Conservation (phyloP, 2,329 filamentous ascomycete species). For the Fusarium succisae region DNA sequence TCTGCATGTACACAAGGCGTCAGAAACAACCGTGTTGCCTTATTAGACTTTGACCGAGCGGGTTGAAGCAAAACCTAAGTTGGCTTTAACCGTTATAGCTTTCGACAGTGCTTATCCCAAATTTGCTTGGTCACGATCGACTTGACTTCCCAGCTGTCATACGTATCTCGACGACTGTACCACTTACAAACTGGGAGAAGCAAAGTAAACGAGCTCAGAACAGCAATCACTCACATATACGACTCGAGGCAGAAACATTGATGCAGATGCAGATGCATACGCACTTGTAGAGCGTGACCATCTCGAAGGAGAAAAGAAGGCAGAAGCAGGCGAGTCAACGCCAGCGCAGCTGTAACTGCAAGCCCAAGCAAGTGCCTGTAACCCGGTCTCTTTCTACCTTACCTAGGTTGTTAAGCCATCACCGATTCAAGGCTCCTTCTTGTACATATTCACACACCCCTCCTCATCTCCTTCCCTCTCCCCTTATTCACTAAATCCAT, state of each 20-base stretch:
- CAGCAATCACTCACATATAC: constrained; percentile 9
- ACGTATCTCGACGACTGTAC: neutral
- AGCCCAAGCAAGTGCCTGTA: constrained; percentile 8
- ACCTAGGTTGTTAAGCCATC: constrained; percentile 5
- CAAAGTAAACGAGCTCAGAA: constrained; percentile 9
- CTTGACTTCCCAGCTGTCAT: neutral
- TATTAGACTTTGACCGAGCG: constrained; percentile 17
- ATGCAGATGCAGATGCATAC: constrained; percentile 24
- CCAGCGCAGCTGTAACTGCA: constrained; percentile 22
- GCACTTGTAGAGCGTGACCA: constrained; percentile 5
- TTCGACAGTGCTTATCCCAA: constrained; percentile 1
- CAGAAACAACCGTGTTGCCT: constrained; percentile 33
- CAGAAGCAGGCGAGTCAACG: constrained; percentile 28
- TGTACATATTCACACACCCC: constrained; percentile 30
- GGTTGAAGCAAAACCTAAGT: constrained; percentile 6
- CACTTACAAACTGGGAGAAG: constrained; percentile 19
- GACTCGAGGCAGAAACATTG: constrained; percentile 14
- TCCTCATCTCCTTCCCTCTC: constrained; percentile 3
- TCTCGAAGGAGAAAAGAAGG: neutral
- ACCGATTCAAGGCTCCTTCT: constrained; percentile 10
- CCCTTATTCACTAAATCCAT: constrained; percentile 10
- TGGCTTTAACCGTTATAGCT: neutral
- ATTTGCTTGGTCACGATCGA: neutral
- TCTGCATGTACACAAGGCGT: constrained; percentile 19
- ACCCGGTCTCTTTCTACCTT: constrained; percentile 10